These are phyloP conservation scores for Arthrobotrys megalospora DNA, from an alignment of 2,329 filamentous ascomycete species.

Conservation along the genomic window DNA sequence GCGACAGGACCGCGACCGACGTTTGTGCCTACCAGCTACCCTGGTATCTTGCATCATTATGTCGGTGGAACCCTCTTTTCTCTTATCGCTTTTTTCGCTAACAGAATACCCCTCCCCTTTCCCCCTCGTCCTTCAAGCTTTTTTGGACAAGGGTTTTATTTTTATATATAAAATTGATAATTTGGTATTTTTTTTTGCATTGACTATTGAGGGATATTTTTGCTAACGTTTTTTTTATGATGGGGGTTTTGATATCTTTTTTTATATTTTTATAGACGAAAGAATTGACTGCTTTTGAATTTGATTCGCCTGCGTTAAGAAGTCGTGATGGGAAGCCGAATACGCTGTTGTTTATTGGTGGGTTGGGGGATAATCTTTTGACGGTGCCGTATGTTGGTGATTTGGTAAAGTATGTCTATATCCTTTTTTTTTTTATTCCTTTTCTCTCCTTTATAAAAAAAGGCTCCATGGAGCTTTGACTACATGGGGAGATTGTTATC, in stretches of 20 bases:
- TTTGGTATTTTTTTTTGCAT: neutral
- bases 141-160: neutral
- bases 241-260: constrained; percentile 6
- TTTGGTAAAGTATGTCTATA: constrained; percentile 43
- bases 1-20: constrained; percentile 28
- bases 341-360: constrained; percentile 77
- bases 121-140: too few relatives aligned
- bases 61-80: constrained; percentile 37
- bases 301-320: constrained; percentile 46
- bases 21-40: constrained; percentile 57
- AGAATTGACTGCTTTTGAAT: constrained; percentile 63
- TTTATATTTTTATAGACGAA: constrained; percentile 38
- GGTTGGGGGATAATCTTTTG: constrained; percentile 79
- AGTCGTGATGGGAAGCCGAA: constrained; percentile 36
- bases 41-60: constrained; percentile 62
- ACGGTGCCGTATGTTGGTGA: constrained; percentile 72
- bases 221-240: neutral
- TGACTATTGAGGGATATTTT: neutral
- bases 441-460: constrained; percentile 1
- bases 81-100: neutral
- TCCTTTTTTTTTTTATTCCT: constrained; percentile 7
- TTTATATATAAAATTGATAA: constrained; percentile 9
- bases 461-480: too few relatives aligned
- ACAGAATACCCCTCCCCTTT: neutral
- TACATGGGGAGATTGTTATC: neutral